Conservation (phyloP, 1,284 basidiomycete species). For the Fistulinella cinereoalba region DNA sequence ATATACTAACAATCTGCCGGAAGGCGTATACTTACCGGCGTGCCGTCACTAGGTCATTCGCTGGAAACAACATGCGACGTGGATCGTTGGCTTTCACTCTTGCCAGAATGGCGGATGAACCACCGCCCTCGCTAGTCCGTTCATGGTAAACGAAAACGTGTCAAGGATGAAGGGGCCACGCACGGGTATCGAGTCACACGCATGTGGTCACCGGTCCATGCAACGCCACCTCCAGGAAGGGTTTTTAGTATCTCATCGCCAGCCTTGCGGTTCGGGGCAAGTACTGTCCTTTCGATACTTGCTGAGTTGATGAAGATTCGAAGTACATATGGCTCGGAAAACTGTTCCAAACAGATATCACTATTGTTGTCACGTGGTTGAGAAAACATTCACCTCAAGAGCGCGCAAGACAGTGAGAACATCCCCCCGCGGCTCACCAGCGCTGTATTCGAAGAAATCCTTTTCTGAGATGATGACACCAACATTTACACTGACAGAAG, state of each 20-base stretch:
- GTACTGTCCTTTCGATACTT: slow-evolving; percentile 70
- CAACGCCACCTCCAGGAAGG: slow-evolving; percentile 48
- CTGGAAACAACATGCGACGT: slow-evolving; percentile 50
- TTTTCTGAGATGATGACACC: slow-evolving; percentile 63
- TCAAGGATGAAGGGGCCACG: slow-evolving; percentile 25
- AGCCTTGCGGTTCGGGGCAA: slow-evolving; percentile 59
- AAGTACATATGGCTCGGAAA: slow-evolving; percentile 72
- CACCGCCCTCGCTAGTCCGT: slow-evolving; percentile 64
- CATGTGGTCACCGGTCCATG: slow-evolving; percentile 61
- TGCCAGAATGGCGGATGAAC: slow-evolving; percentile 42
- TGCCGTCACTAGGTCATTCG: slow-evolving; percentile 33
- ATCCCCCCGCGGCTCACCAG: slow-evolving; percentile 59
- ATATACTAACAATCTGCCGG: background rate
- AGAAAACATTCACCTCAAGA: slow-evolving; percentile 56
- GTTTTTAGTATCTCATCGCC: slow-evolving; percentile 54
- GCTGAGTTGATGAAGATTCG: slow-evolving; percentile 79
- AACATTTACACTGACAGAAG: slow-evolving; percentile 33
- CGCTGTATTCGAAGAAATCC: slow-evolving; percentile 76
- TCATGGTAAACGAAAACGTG: slow-evolving; percentile 2
- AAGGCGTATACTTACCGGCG: slow-evolving; percentile 29
- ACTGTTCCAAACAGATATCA: slow-evolving; percentile 41
- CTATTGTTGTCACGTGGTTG: slow-evolving; percentile 1
- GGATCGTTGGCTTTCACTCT: slow-evolving; percentile 39
- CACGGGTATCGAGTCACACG: slow-evolving; percentile 61
- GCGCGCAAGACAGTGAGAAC: slow-evolving; percentile 80